phyloP scores from a whole-genome alignment of 331 rosid species.

The Rhamnella rubrinervis region DNA sequence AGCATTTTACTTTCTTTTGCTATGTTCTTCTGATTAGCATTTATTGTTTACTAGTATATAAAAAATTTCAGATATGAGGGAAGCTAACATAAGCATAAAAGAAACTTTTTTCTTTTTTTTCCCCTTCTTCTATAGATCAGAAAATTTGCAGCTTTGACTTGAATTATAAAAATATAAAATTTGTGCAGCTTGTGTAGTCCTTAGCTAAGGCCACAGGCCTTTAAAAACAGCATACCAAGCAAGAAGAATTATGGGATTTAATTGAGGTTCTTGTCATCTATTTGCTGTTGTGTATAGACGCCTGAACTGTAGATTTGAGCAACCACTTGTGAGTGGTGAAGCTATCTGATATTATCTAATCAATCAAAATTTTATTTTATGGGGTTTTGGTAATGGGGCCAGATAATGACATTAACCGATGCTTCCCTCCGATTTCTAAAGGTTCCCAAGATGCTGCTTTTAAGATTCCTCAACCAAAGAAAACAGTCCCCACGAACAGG shows the following conservation, averaged over 20 bases:
- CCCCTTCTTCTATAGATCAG: no score
- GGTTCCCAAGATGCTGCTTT: conserved; percentile 35
- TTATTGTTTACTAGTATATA: no score
- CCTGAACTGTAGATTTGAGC: background rate
- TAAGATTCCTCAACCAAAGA: conserved; percentile 53
- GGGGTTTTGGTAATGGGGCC: conserved; percentile 32
- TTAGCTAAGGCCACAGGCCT: no score
- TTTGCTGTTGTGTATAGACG: background rate
- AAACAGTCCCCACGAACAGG: conserved; percentile 55
- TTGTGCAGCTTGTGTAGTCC: no score
- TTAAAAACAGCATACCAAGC: no score
- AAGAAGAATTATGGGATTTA: background rate
- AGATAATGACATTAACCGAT: conserved; percentile 49
- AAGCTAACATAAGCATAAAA: no score
- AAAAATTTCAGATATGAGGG: background rate
- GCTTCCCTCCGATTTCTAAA: conserved; percentile 37
- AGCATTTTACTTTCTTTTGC: conserved; percentile 1
- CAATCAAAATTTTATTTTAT: conserved; percentile 6
- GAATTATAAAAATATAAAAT: background rate
- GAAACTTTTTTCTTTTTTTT: no score
- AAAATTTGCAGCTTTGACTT: no score
- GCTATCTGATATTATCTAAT: background rate
- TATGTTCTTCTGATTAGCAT: background rate
- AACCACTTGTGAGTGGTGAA: conserved; percentile 1
- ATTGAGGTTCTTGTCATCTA: background rate